These are phyloP conservation scores for Fusarium denticulatum DNA, from an alignment of 2,329 filamentous ascomycete species.

Conservation along the genomic window DNA sequence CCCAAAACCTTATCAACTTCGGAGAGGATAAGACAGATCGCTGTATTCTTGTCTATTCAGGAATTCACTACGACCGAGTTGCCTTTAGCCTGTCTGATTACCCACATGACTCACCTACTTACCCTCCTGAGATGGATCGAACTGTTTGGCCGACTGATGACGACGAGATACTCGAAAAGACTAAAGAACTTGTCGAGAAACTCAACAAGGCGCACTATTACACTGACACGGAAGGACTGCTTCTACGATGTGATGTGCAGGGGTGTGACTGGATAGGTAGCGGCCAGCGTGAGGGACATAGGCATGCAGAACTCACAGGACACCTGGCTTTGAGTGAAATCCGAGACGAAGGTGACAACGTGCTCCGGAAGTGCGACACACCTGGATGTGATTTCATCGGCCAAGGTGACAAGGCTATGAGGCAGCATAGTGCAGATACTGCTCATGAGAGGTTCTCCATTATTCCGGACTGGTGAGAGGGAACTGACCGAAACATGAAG, in stretches of 20 bases:
- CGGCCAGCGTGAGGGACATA: slow-evolving; percentile 69
- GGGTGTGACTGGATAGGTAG: slow-evolving; percentile 74
- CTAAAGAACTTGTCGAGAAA: slow-evolving; percentile 71
- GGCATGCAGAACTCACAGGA: slow-evolving; percentile 70
- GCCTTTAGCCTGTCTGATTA: slow-evolving; percentile 74
- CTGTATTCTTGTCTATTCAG: slow-evolving; percentile 87
- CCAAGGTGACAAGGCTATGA: slow-evolving; percentile 69
- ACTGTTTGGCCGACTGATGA: slow-evolving; percentile 64
- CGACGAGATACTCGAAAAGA: slow-evolving; percentile 75
- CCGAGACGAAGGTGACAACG: slow-evolving; percentile 84
- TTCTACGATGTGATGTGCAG: slow-evolving; percentile 76
- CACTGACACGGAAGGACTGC: slow-evolving; percentile 85
- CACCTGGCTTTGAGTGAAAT: slow-evolving; percentile 68
- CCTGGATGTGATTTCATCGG: slow-evolving; percentile 70
- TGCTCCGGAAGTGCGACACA: slow-evolving; percentile 78
- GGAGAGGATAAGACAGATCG: slow-evolving; percentile 77
- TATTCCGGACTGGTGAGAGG: slow-evolving; percentile 48
- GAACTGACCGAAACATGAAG: background rate
- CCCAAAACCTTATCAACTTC: slow-evolving; percentile 64
- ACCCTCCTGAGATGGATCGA: slow-evolving; percentile 79
- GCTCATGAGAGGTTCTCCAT: slow-evolving; percentile 61
- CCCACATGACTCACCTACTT: slow-evolving; percentile 63
- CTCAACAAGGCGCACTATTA: slow-evolving; percentile 81
- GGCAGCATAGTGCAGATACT: slow-evolving; percentile 67
- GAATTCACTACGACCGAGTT: slow-evolving; percentile 93